Evolutionary conservation across 106 monocot species (phyloP).

Genomic region (Triglochin maritima): DNA sequence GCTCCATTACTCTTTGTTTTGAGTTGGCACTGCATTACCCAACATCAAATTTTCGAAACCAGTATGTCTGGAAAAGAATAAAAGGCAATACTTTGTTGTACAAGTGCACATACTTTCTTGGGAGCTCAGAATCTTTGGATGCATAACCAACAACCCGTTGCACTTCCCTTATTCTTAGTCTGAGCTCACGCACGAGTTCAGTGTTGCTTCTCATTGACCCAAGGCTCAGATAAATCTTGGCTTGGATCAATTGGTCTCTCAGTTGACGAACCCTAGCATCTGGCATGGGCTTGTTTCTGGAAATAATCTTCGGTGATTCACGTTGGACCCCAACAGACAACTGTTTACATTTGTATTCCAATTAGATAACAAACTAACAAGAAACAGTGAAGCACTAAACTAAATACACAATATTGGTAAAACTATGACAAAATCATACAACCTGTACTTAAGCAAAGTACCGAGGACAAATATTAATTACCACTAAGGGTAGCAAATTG

Average conservation of each 20-base stretch:
- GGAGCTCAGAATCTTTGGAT: slow-evolving; percentile 73
- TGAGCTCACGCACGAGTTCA: slow-evolving; percentile 57
- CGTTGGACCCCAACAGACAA: slow-evolving; percentile 7
- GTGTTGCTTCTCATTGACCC: slow-evolving; percentile 50
- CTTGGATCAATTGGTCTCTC: slow-evolving; percentile 71
- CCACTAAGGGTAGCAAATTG: no score
- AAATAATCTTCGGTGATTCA: slow-evolving; percentile 2
- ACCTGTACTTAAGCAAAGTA: no score
- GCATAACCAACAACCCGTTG: slow-evolving; percentile 72
- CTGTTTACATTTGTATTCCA: slow-evolving; percentile 11
- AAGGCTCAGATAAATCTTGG: slow-evolving; percentile 60
- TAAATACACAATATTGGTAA: background rate
- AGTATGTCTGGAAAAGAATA: no score
- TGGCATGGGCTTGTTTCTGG: slow-evolving; percentile 10
- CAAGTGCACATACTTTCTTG: slow-evolving; percentile 39
- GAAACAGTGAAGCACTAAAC: background rate
- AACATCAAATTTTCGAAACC: no score
- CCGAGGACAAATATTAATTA: no score
- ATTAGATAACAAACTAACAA: background rate
- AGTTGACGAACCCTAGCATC: slow-evolving; percentile 68
- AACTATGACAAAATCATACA: no score
- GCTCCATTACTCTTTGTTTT: no score
- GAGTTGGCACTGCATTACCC: no score
- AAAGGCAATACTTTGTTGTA: no score
- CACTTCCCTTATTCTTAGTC: slow-evolving; percentile 51